phyloP scores from a whole-genome alignment of 2,329 filamentous ascomycete species.

The Sporothrix pseudoabietina region DNA sequence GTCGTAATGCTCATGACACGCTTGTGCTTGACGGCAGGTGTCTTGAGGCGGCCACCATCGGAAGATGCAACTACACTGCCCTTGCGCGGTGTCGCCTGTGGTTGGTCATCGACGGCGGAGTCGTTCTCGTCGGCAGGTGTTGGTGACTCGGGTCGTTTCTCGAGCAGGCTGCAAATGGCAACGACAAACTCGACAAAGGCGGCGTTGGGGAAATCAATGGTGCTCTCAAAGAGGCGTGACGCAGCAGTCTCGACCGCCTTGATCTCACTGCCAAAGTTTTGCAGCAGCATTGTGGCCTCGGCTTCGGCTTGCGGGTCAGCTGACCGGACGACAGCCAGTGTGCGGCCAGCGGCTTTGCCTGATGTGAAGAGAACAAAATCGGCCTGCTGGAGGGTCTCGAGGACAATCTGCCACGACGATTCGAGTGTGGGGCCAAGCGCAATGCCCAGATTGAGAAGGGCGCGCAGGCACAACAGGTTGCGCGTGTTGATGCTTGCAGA shows the following conservation, averaged over 20 bases:
- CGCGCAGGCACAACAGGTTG: conserved; percentile 86
- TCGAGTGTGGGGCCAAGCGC: conserved; percentile 86
- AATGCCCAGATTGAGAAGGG: conserved; percentile 92
- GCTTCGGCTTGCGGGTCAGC: conserved; percentile 53
- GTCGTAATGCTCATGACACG: conserved; percentile 53
- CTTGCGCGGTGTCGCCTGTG: conserved; percentile 30
- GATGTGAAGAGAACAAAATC: conserved; percentile 79
- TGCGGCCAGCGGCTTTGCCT: conserved; percentile 56
- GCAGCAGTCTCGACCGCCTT: conserved; percentile 87
- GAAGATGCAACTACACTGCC: not conserved
- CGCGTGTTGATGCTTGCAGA: conserved; percentile 72
- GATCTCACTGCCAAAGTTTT: conserved; percentile 77
- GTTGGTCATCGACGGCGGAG: conserved; percentile 36
- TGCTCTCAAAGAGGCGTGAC: conserved; percentile 85
- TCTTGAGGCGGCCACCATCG: conserved; percentile 39
- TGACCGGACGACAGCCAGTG: conserved; percentile 51
- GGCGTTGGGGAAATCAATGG: conserved; percentile 81
- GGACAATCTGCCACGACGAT: conserved; percentile 82
- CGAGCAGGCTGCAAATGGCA: conserved; percentile 73
- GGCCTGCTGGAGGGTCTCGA: conserved; percentile 90
- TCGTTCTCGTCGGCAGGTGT: not conserved
- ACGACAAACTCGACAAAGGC: conserved; percentile 76
- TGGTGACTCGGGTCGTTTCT: conserved; percentile 41
- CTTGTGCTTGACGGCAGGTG: conserved; percentile 44
- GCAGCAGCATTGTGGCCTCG: conserved; percentile 56